phyloP scores from a whole-genome alignment of 164 flowering plant species.

The Sextonia rubra region DNA sequence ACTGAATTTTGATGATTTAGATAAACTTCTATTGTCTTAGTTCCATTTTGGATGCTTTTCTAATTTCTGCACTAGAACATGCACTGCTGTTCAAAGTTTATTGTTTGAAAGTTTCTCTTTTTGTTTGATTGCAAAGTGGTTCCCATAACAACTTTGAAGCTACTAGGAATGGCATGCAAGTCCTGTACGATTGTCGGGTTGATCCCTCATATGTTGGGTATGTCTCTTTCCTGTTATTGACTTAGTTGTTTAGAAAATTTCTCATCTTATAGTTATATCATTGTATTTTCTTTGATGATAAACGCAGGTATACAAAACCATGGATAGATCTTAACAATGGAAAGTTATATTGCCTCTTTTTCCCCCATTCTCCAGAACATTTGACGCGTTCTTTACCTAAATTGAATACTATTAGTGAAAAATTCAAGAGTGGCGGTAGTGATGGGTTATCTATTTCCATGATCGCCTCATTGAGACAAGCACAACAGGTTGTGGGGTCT shows the following conservation, averaged over 20 bases:
- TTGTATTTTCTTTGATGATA: conserved; percentile 4
- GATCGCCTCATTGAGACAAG: conserved; percentile 44
- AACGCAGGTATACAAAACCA: conserved; percentile 58
- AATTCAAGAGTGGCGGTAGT: conserved; percentile 5
- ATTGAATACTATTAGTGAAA: conserved; percentile 34
- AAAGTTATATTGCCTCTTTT: conserved; percentile 63
- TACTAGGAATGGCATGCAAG: conserved; percentile 21
- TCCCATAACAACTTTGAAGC: conserved; percentile 19
- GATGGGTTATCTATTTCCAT: conserved; percentile 37
- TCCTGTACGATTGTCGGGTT: conserved; percentile 54
- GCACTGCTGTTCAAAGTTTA: neutral
- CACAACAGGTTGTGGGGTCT: conserved; percentile 47
- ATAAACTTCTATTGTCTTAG: neutral
- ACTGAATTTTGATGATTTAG: no score
- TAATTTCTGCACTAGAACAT: neutral
- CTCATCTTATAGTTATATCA: neutral
- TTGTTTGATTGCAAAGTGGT: conserved; percentile 16
- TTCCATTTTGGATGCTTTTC: neutral
- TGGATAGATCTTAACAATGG: conserved; percentile 65
- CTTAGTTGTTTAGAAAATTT: neutral
- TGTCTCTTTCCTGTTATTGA: conserved; percentile 12
- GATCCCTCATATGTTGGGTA: conserved; percentile 83
- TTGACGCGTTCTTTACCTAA: conserved; percentile 44
- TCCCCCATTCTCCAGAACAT: conserved; percentile 81
- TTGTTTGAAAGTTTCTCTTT: neutral